These are phyloP conservation scores for Leccinum aurantiacum DNA, from an alignment of 768 basidiomycete genomes.

Conservation along the genomic window DNA sequence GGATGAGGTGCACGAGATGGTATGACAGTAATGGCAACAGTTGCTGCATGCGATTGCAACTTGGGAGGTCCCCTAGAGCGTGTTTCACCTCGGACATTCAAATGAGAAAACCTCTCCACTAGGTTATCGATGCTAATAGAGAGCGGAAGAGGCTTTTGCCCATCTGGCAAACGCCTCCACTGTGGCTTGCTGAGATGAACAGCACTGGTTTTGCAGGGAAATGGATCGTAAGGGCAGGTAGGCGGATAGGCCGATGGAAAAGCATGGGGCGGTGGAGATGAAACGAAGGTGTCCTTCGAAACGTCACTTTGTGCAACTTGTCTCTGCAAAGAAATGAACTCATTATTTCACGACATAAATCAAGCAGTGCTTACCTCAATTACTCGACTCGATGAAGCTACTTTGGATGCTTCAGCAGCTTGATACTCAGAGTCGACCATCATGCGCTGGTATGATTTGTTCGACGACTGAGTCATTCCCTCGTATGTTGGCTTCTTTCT, in stretches of 20 bases:
- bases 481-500: conserved; percentile 1
- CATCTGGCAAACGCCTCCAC: conserved; percentile 5
- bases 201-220: conserved; percentile 14
- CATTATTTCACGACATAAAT: not conserved
- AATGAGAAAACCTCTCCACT: conserved; percentile 13
- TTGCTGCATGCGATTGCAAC: conserved; percentile 13
- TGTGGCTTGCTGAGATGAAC: not conserved
- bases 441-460: not conserved
- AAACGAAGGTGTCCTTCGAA: not conserved
- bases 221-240: conserved; percentile 17
- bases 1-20: conserved; percentile 21
- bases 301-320: accelerated
- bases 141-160: not conserved
- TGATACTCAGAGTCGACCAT: not conserved
- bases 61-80: not conserved
- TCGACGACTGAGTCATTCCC: not conserved
- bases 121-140: conserved; percentile 6
- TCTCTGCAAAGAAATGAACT: not conserved
- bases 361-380: not conserved
- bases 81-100: conserved; percentile 17
- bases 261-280: conserved; percentile 12
- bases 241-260: conserved; percentile 21
- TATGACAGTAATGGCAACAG: conserved; percentile 17
- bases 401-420: not conserved
- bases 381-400: not conserved